Evolutionary conservation across 495 filamentous ascomycete genomes (phyloP), one percentile per base, ranked within the genome.

Genomic region (Aspergillus sclerotioniger): DNA sequence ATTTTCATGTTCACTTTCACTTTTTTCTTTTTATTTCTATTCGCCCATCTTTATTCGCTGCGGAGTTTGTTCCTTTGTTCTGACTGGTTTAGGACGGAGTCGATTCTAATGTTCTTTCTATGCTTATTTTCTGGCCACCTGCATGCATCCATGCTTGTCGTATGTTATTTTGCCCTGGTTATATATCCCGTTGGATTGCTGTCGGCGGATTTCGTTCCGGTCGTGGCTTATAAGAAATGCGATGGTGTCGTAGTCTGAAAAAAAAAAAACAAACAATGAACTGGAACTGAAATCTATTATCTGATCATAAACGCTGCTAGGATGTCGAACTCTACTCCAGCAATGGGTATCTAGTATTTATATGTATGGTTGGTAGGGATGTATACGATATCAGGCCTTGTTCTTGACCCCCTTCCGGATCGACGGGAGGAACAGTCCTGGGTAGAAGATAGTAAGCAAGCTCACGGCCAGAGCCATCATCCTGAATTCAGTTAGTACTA

Each of bases 401-500:
- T 55, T 67, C 53, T 74, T 72, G 49, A 57, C 29, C 9, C 67
- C 66, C 20, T 62, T 73, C 46, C 75, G 62, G 62, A 82, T 71
- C 7, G 73, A 71, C 8, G 72, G 73, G 51, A 84, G 76, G 67
- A 70, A 76, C 29, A 77, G 64, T 9, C 74, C 80, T 0, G 82
- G 82, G 51, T 83, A 79, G 64, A 77, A 77, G 17, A 76, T 53
- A 0, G 79, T 84, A 9, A 82, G 68, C 20, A 71, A 53, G 3
- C 80, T 51, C 3, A 70, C 66, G 8, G 76, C 75, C n/a, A 84
- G 56, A 7, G 69, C 70, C 46, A 81, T 72, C 81, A 84, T 83
- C 67, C 76, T 78, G 46, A 51, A 13, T 53, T 13, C 31, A 7
- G 16, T 59, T 45, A 60, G 19, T 45, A 54, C 46, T n/a, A n/a